A percentile compares a stretch with the other conserved stretches of the same genome.
Evolutionary conservation across 78 protist genomes (phyloP).

Genomic region (Emiliania huxleyi): DNA sequence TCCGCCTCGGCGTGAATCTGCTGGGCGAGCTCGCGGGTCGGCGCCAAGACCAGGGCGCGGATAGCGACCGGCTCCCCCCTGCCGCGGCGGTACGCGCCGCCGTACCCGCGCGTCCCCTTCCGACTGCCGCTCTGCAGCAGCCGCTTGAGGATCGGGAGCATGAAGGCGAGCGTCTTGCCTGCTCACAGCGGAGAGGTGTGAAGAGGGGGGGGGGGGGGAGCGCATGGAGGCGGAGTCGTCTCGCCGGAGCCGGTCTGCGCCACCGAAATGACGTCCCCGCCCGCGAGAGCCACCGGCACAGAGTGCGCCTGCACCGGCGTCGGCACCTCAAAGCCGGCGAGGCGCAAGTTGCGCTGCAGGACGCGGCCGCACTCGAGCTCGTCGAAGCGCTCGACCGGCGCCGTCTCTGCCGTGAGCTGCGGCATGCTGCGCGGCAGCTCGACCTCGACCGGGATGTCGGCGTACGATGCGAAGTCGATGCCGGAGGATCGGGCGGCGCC

Average conservation of each 20-base stretch:
- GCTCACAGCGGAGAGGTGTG: too few relatives aligned
- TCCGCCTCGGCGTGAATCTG: not conserved
- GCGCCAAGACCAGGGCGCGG: conserved; percentile 83
- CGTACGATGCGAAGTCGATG: not conserved
- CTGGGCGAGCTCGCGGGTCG: not conserved
- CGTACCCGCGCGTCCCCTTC: not conserved
- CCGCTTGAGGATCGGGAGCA: conserved; percentile 33
- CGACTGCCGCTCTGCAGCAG: not conserved
- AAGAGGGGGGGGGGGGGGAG: too few relatives aligned
- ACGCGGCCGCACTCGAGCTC: too few relatives aligned
- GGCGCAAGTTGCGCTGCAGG: not conserved
- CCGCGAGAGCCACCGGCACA: not conserved
- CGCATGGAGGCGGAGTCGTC: too few relatives aligned
- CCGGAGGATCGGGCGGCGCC: not conserved
- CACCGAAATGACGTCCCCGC: not conserved
- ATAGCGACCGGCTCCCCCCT: too few relatives aligned
- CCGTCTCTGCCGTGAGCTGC: not conserved
- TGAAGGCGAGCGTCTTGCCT: conserved; percentile 68
- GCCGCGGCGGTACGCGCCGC: too few relatives aligned
- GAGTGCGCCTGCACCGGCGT: conserved; percentile 36
- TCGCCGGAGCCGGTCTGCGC: conserved; percentile 93
- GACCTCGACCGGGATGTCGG: not conserved
- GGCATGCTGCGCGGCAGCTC: too few relatives aligned
- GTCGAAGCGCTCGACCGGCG: too few relatives aligned
- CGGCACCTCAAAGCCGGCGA: not conserved